phyloP scores from a whole-genome alignment of 805 yeast genomes.

The Clavispora santaluciae region DNA sequence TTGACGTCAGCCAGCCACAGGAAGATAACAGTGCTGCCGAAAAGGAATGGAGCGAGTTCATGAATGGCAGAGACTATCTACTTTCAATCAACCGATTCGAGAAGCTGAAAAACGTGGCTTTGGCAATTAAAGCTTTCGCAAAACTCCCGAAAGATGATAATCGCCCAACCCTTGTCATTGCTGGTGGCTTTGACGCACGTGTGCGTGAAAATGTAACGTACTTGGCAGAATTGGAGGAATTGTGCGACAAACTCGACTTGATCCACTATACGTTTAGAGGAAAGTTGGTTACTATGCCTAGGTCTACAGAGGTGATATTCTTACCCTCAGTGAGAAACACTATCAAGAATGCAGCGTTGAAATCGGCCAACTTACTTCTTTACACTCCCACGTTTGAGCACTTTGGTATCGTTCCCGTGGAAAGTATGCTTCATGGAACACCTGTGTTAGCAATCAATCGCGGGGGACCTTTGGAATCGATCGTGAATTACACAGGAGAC shows the following conservation, averaged over 20 bases:
- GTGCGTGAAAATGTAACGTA: constrained; percentile 74
- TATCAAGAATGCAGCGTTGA: constrained; percentile 59
- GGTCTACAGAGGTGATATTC: constrained; percentile 53
- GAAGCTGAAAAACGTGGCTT: constrained; percentile 70
- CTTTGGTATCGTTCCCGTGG: constrained; percentile 96
- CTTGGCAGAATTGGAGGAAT: constrained; percentile 51
- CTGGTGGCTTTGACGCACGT: constrained; percentile 88
- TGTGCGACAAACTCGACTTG: constrained; percentile 44
- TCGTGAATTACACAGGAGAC: constrained; percentile 31
- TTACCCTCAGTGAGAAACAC: constrained; percentile 73
- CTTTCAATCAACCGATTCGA: constrained; percentile 88
- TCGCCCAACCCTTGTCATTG: constrained; percentile 57
- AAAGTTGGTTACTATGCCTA: constrained; percentile 30
- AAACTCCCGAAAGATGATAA: constrained; percentile 43
- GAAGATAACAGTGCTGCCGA: constrained; percentile 20
- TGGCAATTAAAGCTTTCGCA: constrained; percentile 71
- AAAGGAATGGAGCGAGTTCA: constrained; percentile 29
- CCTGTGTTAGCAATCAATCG: constrained; percentile 82
- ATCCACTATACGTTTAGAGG: constrained; percentile 42
- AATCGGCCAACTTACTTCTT: constrained; percentile 53
- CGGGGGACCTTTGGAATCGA: constrained; percentile 92
- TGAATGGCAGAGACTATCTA: constrained; percentile 40
- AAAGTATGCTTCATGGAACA: constrained; percentile 80
- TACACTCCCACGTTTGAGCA: constrained; percentile 94
- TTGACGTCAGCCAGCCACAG: constrained; percentile 36